Base-by-base conservation (phyloP, 345 rosid species). In the Balakata baccata region DNA sequence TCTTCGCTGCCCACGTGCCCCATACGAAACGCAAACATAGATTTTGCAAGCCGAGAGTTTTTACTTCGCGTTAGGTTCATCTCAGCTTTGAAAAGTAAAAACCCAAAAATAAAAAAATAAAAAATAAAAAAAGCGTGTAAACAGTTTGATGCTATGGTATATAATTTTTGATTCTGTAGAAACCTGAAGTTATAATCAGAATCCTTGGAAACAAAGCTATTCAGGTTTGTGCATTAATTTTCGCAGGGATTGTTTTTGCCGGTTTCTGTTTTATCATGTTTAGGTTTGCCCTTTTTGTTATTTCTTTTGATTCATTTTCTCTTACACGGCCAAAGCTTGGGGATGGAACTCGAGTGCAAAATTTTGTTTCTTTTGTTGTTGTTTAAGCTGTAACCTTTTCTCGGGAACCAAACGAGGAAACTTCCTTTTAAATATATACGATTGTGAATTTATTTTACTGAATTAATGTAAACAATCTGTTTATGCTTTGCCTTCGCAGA, bases 131-230 rank as follows among this genome's bases (percentile, higher is more conserved):
- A 10, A 54, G 3, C 63, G 29, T 41, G 18, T 39, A 20, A 46
- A 29, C 14, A n/a, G 34, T 17, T 6, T 16, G 39, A 57, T 45
- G 7, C 74, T 59, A 3, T 46, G 52, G 66, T 29, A 22, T 45
- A 71, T 71, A 7, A 71, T 58, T 17, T 39, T 63, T 51, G 62
- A 51, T 52, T 73, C 69, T 61, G 52, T 64, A 0, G 50, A 34
- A 39, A 50, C 6, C 0, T 7, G 43, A 39, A 34, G 18, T 6
- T 51, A 34, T 72, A 61, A 70, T 39, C 59, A 11, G 7, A 57
- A 71, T n/a, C 57, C 16, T 46, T 46, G 10, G 6, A 18, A 37
- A 17, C 29, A 12, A 45, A 53, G 43, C 45, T 71, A 14, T 16
- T 59, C 23, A 71, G 74, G 76, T 73, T 64, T 22, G 69, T 73